Base-by-base conservation (phyloP, 305 asterid genomes). In the Fraxinus paxiana region DNA sequence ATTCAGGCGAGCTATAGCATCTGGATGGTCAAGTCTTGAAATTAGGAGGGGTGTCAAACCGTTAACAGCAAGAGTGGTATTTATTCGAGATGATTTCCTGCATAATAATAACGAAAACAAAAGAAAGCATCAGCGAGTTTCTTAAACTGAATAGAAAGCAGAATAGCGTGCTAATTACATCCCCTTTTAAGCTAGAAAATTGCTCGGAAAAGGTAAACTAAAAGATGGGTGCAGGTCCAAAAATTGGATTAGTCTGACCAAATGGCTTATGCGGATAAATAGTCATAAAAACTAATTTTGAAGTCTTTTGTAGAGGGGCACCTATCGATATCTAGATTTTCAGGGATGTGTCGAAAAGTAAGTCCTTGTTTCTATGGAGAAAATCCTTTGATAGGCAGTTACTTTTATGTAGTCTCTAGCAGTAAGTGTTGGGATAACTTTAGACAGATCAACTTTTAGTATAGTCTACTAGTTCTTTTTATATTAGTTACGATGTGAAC, bases 21-120 rank as follows among this genome's bases (percentile, higher is more conserved):
- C 96, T 80, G 96, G 97, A 86, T 94, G 98, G 86, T 89, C 97
- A 80, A 96, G 96, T 83, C 98, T 90, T n/a, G 90, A 92, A 67
- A 96, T 92, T 71, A 96, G 92, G 85, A 96, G 88, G 13, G 97
- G 97, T 9, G 99, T 94, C 91, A 96, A 90, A 56, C 99, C 99
- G 88, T 91, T 96, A 77, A 94, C 97, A 63, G 99, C 98, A 77
- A 96, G 90, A 70, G 98, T 94, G 26, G 98, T 94, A 87, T 96
- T 96, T 82, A 96, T 91, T 81, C 97, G 94, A 83, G 97, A 89
- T 78, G 99, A 96, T 94, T 92, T 96, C 92, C 99, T 96, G 97
- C 90, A 86, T 56, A 87, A 67, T 67, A 13, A 67, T 67, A 26
- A 26, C 12, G 73, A 65, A 28, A 10, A 67, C 46, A 69, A 78